Evolutionary conservation across 805 yeast species (phyloP).

Genomic region (Scheffersomyces spartinae): DNA sequence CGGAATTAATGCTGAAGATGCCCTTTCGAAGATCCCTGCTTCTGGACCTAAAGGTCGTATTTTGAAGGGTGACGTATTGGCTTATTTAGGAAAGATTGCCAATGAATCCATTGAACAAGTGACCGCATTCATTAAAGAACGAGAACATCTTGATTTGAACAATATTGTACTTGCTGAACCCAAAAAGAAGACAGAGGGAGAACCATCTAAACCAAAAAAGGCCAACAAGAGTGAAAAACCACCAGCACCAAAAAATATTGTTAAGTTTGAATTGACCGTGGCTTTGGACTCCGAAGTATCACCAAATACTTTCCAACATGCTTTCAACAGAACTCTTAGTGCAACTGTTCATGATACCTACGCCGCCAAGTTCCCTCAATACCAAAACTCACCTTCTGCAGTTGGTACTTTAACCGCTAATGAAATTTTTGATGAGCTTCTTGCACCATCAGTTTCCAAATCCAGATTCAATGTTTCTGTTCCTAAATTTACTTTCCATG

Average conservation of each 20-base stretch:
- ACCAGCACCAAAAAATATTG: slow-evolving; percentile 12
- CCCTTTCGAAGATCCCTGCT: slow-evolving; percentile 60
- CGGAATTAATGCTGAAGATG: slow-evolving; percentile 57
- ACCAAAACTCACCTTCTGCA: slow-evolving; percentile 18
- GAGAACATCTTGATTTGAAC: slow-evolving; percentile 60
- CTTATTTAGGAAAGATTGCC: slow-evolving; percentile 65
- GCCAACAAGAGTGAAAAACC: slow-evolving; percentile 6
- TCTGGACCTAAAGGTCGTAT: slow-evolving; percentile 85
- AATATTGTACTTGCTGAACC: slow-evolving; percentile 42
- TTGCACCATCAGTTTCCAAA: slow-evolving; percentile 23
- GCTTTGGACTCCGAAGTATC: slow-evolving; percentile 15
- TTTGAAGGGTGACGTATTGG: slow-evolving; percentile 84
- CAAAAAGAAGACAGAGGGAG: slow-evolving; percentile 9
- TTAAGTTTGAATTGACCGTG: slow-evolving; percentile 14
- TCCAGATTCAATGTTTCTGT: slow-evolving; percentile 23
- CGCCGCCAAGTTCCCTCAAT: slow-evolving; percentile 25
- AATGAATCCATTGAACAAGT: slow-evolving; percentile 40
- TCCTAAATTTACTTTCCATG: slow-evolving; percentile 13
- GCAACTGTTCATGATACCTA: slow-evolving; percentile 11
- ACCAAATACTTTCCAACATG: slow-evolving; percentile 15
- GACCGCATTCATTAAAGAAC: slow-evolving; percentile 42
- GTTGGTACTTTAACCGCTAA: slow-evolving; percentile 6
- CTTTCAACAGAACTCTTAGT: slow-evolving; percentile 19
- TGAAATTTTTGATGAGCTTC: slow-evolving; percentile 27
- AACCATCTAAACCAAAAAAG: slow-evolving; percentile 5